Percentiles rank a stretch among this genome's conserved stretches.
Conservation (phyloP, 2,329 filamentous ascomycete species). For the Sarocladium strictum region DNA sequence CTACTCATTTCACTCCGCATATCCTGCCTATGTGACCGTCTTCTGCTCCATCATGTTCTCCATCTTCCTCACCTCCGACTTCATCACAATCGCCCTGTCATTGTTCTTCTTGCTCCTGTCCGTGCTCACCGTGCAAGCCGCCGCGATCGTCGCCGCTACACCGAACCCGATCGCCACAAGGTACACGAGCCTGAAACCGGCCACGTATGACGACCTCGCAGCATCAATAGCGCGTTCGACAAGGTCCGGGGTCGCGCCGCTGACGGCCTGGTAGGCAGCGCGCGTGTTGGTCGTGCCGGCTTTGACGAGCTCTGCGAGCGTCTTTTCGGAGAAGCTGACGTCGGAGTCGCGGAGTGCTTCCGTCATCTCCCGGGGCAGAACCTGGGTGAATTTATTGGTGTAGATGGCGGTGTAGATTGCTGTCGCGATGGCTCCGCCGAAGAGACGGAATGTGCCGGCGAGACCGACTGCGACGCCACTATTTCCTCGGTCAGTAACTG, state of each 20-base stretch:
- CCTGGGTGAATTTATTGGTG: constrained; percentile 21
- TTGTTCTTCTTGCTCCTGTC: constrained; percentile 25
- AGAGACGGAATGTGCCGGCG: constrained; percentile 28
- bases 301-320: constrained; percentile 18
- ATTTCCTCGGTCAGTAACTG: neutral
- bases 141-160: constrained; percentile 22
- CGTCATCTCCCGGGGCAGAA: constrained; percentile 17
- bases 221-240: constrained; percentile 21
- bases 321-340: constrained; percentile 15
- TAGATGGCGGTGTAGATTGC: constrained; percentile 31
- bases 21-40: constrained; percentile 9
- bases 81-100: constrained; percentile 18
- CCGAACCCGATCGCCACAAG: constrained; percentile 29
- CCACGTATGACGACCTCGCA: constrained; percentile 25
- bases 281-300: constrained; percentile 25
- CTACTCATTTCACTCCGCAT: too few relatives aligned
- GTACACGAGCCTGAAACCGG: constrained; percentile 28
- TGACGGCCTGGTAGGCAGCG: constrained; percentile 24
- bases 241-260: constrained; percentile 20
- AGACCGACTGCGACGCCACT: constrained; percentile 30
- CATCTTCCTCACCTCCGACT: constrained; percentile 17
- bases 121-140: constrained; percentile 24
- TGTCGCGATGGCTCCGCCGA: constrained; percentile 30
- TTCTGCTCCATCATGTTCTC: constrained; percentile 12
- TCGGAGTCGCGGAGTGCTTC: constrained; percentile 16